Evolutionary conservation across 1,139 yeast species (phyloP).

Genomic region (Geotrichum carabidarum): DNA sequence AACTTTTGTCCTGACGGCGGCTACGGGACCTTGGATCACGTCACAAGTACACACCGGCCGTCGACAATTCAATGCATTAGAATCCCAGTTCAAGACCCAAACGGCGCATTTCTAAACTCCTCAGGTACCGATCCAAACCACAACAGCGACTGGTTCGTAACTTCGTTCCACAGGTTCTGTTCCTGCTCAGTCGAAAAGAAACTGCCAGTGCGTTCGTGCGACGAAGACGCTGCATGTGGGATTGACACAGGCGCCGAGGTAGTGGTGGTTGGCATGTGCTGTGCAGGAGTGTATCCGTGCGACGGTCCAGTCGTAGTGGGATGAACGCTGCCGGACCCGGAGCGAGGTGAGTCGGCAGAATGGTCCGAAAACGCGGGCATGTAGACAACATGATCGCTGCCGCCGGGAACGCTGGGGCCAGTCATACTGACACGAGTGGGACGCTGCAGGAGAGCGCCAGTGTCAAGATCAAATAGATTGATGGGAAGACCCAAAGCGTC

Average conservation of each 20-base stretch:
- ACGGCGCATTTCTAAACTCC: neutral
- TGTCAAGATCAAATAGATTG: conserved; percentile 5
- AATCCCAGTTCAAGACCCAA: neutral
- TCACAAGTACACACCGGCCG: neutral
- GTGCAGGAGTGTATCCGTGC: neutral
- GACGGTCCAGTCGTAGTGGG: neutral
- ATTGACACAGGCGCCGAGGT: neutral
- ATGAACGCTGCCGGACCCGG: neutral
- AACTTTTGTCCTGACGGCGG: neutral
- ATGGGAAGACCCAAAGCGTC: conserved; percentile 11
- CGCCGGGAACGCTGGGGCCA: neutral
- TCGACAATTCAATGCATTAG: neutral
- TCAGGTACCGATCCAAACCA: conserved; percentile 5
- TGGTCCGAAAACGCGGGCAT: neutral
- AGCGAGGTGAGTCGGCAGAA: neutral
- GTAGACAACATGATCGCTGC: neutral
- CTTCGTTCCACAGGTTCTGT: conserved; percentile 28
- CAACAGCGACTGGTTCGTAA: conserved; percentile 24
- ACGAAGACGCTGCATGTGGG: neutral
- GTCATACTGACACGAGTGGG: neutral
- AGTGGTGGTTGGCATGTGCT: neutral
- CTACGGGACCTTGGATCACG: neutral
- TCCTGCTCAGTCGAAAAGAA: conserved; percentile 20
- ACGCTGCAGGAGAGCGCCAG: neutral
- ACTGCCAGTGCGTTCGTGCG: conserved; percentile 3